Evolutionary conservation across 176 grass and related monocot genomes (phyloP).

Genomic region (Carex kokanica): DNA sequence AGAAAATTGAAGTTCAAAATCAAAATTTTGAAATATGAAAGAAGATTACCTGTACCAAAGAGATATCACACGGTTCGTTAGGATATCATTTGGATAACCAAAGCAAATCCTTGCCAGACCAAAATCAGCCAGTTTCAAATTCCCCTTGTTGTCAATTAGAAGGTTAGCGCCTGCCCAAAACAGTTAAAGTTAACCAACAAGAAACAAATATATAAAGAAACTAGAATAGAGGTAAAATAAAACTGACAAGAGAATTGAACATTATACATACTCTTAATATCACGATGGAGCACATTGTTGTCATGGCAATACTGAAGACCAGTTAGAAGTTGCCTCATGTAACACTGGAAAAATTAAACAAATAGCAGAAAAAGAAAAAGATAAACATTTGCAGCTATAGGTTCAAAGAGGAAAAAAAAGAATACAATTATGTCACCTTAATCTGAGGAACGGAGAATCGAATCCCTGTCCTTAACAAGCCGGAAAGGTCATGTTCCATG

Average conservation of each 20-base stretch:
- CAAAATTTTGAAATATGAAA: background rate
- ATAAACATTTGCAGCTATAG: background rate
- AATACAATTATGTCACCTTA: constrained; percentile 54
- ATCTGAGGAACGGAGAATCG: constrained; percentile 74
- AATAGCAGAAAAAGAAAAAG: background rate
- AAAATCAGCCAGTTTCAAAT: constrained; percentile 97
- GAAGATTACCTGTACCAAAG: constrained; percentile 84
- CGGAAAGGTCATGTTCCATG: constrained; percentile 90
- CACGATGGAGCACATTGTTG: constrained; percentile 91
- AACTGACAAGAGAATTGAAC: constrained; percentile 1
- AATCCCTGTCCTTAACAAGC: constrained; percentile 64
- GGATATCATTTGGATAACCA: constrained; percentile 78
- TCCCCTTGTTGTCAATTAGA: constrained; percentile 95
- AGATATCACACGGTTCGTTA: constrained; percentile 94
- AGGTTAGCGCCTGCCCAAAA: constrained; percentile 73
- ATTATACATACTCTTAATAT: constrained; percentile 71
- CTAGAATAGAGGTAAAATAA: background rate
- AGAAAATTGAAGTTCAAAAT: background rate
- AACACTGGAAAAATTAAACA: constrained; percentile 41
- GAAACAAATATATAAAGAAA: background rate
- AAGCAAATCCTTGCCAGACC: constrained; percentile 87
- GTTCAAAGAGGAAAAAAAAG: background rate
- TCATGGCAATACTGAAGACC: constrained; percentile 93
- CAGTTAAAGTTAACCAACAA: background rate
- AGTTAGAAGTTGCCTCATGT: constrained; percentile 95